Evolutionary conservation across 1,284 basidiomycete species (phyloP).

Genomic region (Apiotrichum veenhuisii): DNA sequence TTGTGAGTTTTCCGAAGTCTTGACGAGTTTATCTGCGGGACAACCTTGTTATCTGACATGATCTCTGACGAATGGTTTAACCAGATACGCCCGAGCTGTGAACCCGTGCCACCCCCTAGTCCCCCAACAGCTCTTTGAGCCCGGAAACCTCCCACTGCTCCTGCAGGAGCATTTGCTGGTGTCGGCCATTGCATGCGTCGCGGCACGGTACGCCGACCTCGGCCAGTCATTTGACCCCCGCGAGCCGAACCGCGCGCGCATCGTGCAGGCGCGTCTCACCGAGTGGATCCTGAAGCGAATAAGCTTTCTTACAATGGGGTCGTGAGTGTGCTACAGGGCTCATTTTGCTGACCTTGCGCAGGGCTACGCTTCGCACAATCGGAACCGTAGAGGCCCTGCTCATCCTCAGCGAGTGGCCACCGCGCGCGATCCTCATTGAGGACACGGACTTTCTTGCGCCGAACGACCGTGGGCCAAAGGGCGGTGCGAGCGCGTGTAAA

Average conservation of each 20-base stretch:
- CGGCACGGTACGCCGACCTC: constrained; percentile 18
- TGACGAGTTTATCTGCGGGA: no score
- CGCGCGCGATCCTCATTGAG: constrained; percentile 13
- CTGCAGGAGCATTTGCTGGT: constrained; percentile 20
- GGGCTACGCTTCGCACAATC: constrained; percentile 18
- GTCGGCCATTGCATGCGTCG: constrained; percentile 16
- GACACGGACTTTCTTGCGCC: constrained; percentile 8
- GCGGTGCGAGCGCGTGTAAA: constrained; percentile 10
- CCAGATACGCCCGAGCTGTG: constrained; percentile 19
- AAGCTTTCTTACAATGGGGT: constrained; percentile 19
- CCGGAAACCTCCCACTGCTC: constrained; percentile 9
- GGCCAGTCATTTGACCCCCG: constrained; percentile 15
- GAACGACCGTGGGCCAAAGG: background rate
- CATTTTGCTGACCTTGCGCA: background rate
- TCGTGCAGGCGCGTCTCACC: constrained; percentile 15
- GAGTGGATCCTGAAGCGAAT: constrained; percentile 21
- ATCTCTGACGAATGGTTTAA: no score
- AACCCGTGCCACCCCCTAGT: constrained; percentile 21
- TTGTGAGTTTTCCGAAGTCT: constrained; percentile 15
- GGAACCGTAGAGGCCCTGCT: constrained; percentile 26
- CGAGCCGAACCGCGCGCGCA: constrained; percentile 13
- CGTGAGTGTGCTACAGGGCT: constrained; percentile 8
- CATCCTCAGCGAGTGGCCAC: constrained; percentile 25
- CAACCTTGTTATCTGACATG: no score
- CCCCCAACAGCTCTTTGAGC: constrained; percentile 17